Evolutionary conservation across 306 rosid species (phyloP), one percentile per base, ranked within the genome.

Genomic region (Rosa persica): DNA sequence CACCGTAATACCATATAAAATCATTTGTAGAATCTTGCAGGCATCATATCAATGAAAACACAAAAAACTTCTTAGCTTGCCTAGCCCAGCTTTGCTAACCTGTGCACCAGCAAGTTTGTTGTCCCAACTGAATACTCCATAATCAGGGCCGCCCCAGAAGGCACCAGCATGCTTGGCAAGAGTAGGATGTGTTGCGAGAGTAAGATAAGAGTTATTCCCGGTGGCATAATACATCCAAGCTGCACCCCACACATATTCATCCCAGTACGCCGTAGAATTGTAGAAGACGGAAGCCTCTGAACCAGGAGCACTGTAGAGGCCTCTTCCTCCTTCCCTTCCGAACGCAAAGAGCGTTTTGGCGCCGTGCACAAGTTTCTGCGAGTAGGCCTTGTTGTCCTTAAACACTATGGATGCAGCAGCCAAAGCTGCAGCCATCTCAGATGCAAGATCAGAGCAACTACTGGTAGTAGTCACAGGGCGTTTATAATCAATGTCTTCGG

Each of bases 151-250:
- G 17, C 99, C 99, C 97, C 96, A 91, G 89, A 96, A 96, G 71
- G 98, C 99, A 66, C 99, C 99, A 1, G 99, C 99, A 71, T 93
- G 97, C 86, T 87, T 91, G 67, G 98, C 99, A 49, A 96, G 72
- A 80, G 94, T 93, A 52, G 96, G 96, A 64, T 88, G 23, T 67
- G 99, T 96, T 23, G 97, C 93, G 75, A 96, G 96, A 83, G 82
- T 86, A 72, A 96, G 99, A 79, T 96, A 96, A 3, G 96, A 86
- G 19, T 85, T 74, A 73, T 96, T 96, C 30, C 99, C 99, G 9
- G 99, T 96, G 46, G 99, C 99, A 80, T 86, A 96, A 80, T 96
- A 96, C 90, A 96, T 81, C 99, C 99, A 96, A 64, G 99, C 97
- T 1, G 97, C 96, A 76, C 99, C 97, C 99, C 99, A 96, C 30